Conservation (phyloP, 2,329 filamentous ascomycete species). For the Aspergillus sp. region DNA sequence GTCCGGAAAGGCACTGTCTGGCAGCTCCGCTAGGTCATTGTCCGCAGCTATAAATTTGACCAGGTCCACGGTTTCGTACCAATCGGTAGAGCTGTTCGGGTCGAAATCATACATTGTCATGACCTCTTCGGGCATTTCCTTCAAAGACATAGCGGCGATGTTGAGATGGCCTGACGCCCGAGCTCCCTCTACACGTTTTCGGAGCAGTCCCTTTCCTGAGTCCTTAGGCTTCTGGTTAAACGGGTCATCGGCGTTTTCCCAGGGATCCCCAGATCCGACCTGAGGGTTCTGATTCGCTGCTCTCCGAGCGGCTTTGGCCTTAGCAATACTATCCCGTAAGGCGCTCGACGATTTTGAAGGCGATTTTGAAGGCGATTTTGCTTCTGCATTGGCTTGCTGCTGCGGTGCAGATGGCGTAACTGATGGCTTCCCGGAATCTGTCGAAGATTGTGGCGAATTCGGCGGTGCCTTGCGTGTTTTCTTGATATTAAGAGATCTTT, state of each 20-base stretch:
- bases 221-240: slow-evolving; percentile 55
- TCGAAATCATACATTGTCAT: slow-evolving; percentile 84
- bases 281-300: slow-evolving; percentile 33
- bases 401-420: slow-evolving; percentile 20
- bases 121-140: slow-evolving; percentile 70
- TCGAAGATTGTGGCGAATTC: slow-evolving; percentile 22
- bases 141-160: slow-evolving; percentile 73
- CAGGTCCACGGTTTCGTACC: slow-evolving; percentile 88
- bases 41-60: slow-evolving; percentile 77
- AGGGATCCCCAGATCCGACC: slow-evolving; percentile 21
- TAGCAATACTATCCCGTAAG: slow-evolving; percentile 82
- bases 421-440: slow-evolving; percentile 21
- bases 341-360: slow-evolving; percentile 64
- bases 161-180: slow-evolving; percentile 74
- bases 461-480: slow-evolving; percentile 29
- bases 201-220: slow-evolving; percentile 57
- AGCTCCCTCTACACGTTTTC: slow-evolving; percentile 62
- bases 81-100: slow-evolving; percentile 55
- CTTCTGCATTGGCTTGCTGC: slow-evolving; percentile 21
- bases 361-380: slow-evolving; percentile 37
- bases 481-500: slow-evolving; percentile 31
- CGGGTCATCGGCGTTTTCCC: slow-evolving; percentile 41
- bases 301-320: slow-evolving; percentile 73
- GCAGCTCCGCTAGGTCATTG: slow-evolving; percentile 70
- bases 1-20: slow-evolving; percentile 72